A percentile compares a stretch with the other conserved stretches of the same genome.
Evolutionary conservation across 1,284 basidiomycete genomes (phyloP).

Genomic region (Rhodotorula sp.): DNA sequence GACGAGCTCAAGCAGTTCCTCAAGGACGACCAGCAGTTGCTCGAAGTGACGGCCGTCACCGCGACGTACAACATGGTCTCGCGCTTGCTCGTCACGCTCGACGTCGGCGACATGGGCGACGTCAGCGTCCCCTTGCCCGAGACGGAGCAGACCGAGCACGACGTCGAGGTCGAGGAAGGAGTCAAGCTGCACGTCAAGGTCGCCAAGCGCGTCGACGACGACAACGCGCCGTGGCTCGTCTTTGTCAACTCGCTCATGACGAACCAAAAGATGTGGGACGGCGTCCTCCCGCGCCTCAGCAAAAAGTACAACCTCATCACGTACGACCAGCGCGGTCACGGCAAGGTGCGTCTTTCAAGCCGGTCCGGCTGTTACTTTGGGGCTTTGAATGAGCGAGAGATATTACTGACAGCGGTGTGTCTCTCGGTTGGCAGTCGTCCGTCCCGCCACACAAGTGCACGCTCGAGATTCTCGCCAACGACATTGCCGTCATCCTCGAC

Average conservation of each 20-base stretch:
- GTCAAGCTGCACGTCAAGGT: constrained; percentile 40
- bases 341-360: constrained; percentile 40
- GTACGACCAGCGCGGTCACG: constrained; percentile 54
- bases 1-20: constrained; percentile 47
- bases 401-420: background rate
- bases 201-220: constrained; percentile 29
- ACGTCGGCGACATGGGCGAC: constrained; percentile 50
- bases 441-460: constrained; percentile 49
- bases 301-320: constrained; percentile 51
- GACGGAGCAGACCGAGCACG: constrained; percentile 35
- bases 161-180: constrained; percentile 40
- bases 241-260: constrained; percentile 54
- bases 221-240: constrained; percentile 48
- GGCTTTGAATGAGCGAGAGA: too few species aligned
- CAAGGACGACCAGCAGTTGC: constrained; percentile 48
- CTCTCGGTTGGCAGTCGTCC: constrained; percentile 38
- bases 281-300: constrained; percentile 47
- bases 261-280: constrained; percentile 53
- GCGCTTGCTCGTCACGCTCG: constrained; percentile 52
- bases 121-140: constrained; percentile 45
- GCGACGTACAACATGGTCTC: constrained; percentile 55
- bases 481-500: constrained; percentile 50
- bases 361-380: background rate
- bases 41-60: constrained; percentile 51
- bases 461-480: constrained; percentile 50